phyloP scores from a whole-genome alignment of 352 stramenopile genomes.

The Globisporangium cylindrosporum region DNA sequence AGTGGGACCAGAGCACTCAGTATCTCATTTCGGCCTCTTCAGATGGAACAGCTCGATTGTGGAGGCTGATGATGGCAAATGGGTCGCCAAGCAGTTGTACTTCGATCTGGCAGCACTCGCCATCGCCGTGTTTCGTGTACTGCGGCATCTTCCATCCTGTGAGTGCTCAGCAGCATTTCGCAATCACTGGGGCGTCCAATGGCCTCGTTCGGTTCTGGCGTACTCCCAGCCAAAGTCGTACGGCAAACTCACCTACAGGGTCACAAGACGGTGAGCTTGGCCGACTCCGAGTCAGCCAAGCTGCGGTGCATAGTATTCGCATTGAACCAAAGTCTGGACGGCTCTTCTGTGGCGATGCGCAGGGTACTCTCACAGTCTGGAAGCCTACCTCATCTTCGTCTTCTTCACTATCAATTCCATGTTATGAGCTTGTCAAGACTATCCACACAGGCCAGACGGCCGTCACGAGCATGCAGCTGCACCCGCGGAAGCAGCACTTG shows the following conservation, averaged over 20 bases:
- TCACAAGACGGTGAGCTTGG: not conserved
- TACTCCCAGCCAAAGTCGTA: conserved; percentile 8
- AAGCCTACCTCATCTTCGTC: not conserved
- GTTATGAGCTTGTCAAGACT: conserved; percentile 46
- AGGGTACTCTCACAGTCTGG: conserved; percentile 53
- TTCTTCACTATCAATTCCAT: not conserved
- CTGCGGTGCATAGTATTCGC: conserved; percentile 48
- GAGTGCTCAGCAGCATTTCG: conserved; percentile 21
- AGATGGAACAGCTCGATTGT: conserved; percentile 50
- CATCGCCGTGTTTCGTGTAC: conserved; percentile 59
- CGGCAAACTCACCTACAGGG: not conserved
- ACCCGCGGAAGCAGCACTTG: conserved; percentile 64
- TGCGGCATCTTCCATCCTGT: conserved; percentile 49
- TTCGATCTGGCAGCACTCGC: conserved; percentile 51
- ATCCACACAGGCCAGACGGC: conserved; percentile 45
- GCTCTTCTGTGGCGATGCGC: conserved; percentile 59
- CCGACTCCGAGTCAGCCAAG: conserved; percentile 24
- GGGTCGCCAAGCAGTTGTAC: not conserved
- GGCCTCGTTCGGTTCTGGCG: conserved; percentile 45
- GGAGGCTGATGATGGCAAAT: conserved; percentile 23
- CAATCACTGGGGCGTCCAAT: conserved; percentile 55
- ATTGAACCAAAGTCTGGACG: conserved; percentile 40
- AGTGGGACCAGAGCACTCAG: conserved; percentile 36
- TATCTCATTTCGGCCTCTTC: conserved; percentile 54
- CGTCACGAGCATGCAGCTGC: conserved; percentile 55